Evolutionary conservation across 768 basidiomycete genomes (phyloP), one percentile per base, ranked within the genome.

Genomic region (Chalciporus chontae): DNA sequence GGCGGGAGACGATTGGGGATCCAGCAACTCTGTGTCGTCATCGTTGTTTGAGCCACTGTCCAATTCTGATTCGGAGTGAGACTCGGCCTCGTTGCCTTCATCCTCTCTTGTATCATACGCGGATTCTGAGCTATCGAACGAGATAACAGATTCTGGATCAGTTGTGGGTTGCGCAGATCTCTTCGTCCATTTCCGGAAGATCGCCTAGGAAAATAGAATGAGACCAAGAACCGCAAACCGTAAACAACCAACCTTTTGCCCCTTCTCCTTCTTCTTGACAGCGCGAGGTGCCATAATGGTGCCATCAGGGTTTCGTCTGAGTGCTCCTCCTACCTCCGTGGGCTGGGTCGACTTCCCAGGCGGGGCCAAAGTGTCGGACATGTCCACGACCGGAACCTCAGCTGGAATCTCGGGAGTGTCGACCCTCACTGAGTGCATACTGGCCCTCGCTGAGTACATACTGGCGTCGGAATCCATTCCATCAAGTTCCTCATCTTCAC

Each of bases 111-210:
- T 65, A 54, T 87, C 86, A 55, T 83, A 74, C n/a, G 74, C 82
- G 29, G 85, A 87, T 65, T 89, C 84, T 8, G 87, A 90, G 60
- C 84, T 90, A 64, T 89, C 85, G 56, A 85, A 89, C 3, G 83
- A 86, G 3, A 75, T 76, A n/a, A 80, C 80, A 4, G 79, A 76
- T 24, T 73, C 71, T 29, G 64, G 67, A 13, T 61, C 68, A 32
- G 53, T 56, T 37, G 56, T 56, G 40, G 69, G 61, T 39, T 42
- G 67, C 48, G 58, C 56, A 24, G 68, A 55, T 49, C 56, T 58
- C 32, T 61, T 64, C 46, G 70, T 77, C 86, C 85, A 87, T 44
- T 74, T 74, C 40, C 71, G 69, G 55, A 80, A 75, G n/a, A 54
- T 58, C 47, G 62, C 59, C 74, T 78, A 38, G 13, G 27, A 15